These are phyloP conservation scores for Penicillium digitatum DNA, from an alignment of 2,329 filamentous ascomycete genomes.

Conservation along the genomic window DNA sequence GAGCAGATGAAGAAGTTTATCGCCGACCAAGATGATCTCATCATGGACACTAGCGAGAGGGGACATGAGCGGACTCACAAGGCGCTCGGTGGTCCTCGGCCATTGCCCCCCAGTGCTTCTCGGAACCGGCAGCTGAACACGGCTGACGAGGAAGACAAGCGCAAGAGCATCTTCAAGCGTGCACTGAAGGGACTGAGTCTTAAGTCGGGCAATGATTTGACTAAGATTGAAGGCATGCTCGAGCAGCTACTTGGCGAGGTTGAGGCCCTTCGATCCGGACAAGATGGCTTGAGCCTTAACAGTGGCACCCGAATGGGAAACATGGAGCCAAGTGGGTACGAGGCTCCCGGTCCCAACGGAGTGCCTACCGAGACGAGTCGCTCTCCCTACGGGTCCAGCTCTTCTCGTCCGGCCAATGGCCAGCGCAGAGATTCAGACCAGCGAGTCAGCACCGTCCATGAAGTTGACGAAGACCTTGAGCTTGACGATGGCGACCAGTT, in stretches of 20 bases:
- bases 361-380: conserved; percentile 65
- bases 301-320: conserved; percentile 43
- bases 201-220: conserved; percentile 82
- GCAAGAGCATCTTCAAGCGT: conserved; percentile 87
- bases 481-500: conserved; percentile 50
- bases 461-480: conserved; percentile 66
- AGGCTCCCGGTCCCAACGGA: conserved; percentile 74
- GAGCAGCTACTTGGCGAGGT: conserved; percentile 90
- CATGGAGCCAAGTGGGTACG: conserved; percentile 71
- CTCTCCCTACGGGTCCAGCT: conserved; percentile 68
- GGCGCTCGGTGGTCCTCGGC: conserved; percentile 78
- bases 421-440: conserved; percentile 61
- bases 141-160: conserved; percentile 66
- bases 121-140: conserved; percentile 52
- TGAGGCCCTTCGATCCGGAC: conserved; percentile 67
- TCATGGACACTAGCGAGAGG: conserved; percentile 81
- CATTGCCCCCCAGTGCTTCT: conserved; percentile 65
- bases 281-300: conserved; percentile 39
- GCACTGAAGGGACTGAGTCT: conserved; percentile 87
- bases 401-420: conserved; percentile 42
- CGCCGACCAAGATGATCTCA: conserved; percentile 80
- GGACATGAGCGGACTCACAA: conserved; percentile 84
- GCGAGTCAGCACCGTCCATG: conserved; percentile 84
- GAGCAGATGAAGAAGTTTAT: conserved; percentile 93
- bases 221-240: conserved; percentile 85